These are phyloP conservation scores for Bothriochloa decipiens DNA, from an alignment of 176 grass and related monocot genomes.

Conservation along the genomic window DNA sequence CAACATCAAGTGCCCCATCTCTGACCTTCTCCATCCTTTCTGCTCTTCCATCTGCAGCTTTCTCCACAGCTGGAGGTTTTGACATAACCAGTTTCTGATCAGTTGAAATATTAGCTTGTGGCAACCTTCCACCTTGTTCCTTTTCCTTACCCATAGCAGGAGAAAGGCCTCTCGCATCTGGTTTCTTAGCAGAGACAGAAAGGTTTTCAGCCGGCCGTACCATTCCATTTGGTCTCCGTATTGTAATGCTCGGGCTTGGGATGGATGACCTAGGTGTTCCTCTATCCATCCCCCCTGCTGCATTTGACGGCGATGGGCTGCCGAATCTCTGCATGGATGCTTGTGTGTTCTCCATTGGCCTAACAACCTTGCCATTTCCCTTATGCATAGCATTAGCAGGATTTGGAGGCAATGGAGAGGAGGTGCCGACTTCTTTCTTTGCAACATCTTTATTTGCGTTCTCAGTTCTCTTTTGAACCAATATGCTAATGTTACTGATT, in stretches of 20 bases:
- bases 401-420: conserved; percentile 39
- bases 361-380: conserved; percentile 56
- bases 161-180: conserved; percentile 24
- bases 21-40: conserved; percentile 66
- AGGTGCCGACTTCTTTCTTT: conserved; percentile 45
- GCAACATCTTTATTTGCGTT: conserved; percentile 40
- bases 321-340: conserved; percentile 49
- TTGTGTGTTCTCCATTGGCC: conserved; percentile 41
- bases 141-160: conserved; percentile 59
- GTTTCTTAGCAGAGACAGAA: conserved; percentile 48
- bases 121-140: conserved; percentile 40
- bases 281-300: conserved; percentile 48
- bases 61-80: conserved; percentile 49
- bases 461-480: conserved; percentile 63
- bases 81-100: conserved; percentile 51
- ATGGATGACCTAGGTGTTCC: conserved; percentile 49
- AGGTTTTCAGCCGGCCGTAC: conserved; percentile 43
- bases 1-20: conserved; percentile 44
- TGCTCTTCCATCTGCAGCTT: conserved; percentile 54
- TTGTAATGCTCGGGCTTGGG: conserved; percentile 62
- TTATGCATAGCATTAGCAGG: conserved; percentile 45
- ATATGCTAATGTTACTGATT: conserved; percentile 59
- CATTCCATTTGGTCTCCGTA: conserved; percentile 63
- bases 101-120: conserved; percentile 35
- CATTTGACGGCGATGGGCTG: conserved; percentile 40